Evolutionary conservation across 2,329 filamentous ascomycete species (phyloP).

Genomic region (Zelopaecilomyces penicillatus): DNA sequence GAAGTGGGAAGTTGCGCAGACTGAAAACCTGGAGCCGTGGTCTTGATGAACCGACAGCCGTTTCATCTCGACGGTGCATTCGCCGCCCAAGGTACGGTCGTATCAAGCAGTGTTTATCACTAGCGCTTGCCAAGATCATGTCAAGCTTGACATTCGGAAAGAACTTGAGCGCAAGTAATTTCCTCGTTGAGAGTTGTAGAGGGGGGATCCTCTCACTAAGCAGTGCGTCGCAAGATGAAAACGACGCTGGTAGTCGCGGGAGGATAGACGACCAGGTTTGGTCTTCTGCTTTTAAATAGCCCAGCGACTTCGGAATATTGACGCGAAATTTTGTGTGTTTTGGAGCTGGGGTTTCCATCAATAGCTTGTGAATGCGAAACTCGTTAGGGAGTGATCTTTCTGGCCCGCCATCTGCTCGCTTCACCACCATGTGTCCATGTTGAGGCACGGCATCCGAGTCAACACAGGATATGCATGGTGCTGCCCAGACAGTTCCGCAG

Average conservation of each 20-base stretch:
- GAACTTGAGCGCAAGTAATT: slow-evolving; percentile 14
- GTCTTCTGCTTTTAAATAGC: slow-evolving; percentile 1
- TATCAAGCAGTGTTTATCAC: slow-evolving; percentile 39
- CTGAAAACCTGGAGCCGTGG: slow-evolving; percentile 21
- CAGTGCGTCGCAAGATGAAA: slow-evolving; percentile 17
- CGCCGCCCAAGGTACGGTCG: slow-evolving; percentile 39
- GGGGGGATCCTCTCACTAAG: slow-evolving; percentile 22
- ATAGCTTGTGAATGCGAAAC: slow-evolving; percentile 9
- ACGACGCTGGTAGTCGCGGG: slow-evolving; percentile 12
- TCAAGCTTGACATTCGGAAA: slow-evolving; percentile 4
- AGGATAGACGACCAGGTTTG: slow-evolving; percentile 12
- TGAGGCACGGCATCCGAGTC: not conserved
- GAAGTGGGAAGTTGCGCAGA: slow-evolving; percentile 41
- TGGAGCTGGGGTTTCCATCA: not conserved
- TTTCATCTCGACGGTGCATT: slow-evolving; percentile 2
- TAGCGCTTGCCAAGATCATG: slow-evolving; percentile 12
- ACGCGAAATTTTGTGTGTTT: not conserved
- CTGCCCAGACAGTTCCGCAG: slow-evolving; percentile 12
- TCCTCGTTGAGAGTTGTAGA: slow-evolving; percentile 8
- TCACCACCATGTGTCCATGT: slow-evolving; percentile 10
- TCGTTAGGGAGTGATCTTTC: slow-evolving; percentile 11
- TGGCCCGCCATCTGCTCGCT: slow-evolving; percentile 11
- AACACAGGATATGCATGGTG: too few species aligned
- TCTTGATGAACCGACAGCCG: not conserved
- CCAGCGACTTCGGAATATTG: not conserved